Evolutionary conservation across 495 filamentous ascomycete genomes (phyloP).

Genomic region (Emericellopsis terricola): DNA sequence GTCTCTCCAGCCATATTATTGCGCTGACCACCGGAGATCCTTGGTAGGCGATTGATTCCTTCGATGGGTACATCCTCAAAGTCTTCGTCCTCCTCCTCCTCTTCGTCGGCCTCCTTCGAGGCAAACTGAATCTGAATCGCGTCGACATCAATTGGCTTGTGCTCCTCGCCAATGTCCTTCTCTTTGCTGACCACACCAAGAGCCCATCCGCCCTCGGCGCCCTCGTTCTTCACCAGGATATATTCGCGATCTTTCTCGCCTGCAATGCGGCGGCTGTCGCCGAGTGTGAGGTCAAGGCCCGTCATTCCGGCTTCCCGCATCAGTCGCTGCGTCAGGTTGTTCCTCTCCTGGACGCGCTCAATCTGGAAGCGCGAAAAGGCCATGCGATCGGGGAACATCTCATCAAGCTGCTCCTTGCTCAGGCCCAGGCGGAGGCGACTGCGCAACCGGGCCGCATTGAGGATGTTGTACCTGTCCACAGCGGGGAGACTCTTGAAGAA

Average conservation of each 20-base stretch:
- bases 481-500: constrained; percentile 86
- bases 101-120: constrained; percentile 35
- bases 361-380: constrained; percentile 94
- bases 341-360: constrained; percentile 76
- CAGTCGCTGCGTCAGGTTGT: constrained; percentile 84
- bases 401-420: constrained; percentile 86
- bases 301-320: constrained; percentile 93
- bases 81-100: constrained; percentile 49
- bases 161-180: constrained; percentile 51
- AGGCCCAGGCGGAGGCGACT: constrained; percentile 86
- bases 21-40: constrained; percentile 10
- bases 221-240: constrained; percentile 85
- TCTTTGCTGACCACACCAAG: constrained; percentile 76
- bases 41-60: constrained; percentile 78
- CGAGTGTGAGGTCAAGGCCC: constrained; percentile 45
- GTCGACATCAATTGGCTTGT: constrained; percentile 84
- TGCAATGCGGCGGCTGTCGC: constrained; percentile 52
- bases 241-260: constrained; percentile 88
- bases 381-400: constrained; percentile 97
- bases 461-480: constrained; percentile 86
- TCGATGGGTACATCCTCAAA: constrained; percentile 96
- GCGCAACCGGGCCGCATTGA: constrained; percentile 78
- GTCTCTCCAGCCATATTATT: constrained; percentile 1
- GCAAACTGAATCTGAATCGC: constrained; percentile 41
- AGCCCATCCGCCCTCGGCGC: constrained; percentile 93